These are phyloP conservation scores for Tephrocybe rancida DNA, from an alignment of 768 basidiomycete genomes.

Conservation along the genomic window DNA sequence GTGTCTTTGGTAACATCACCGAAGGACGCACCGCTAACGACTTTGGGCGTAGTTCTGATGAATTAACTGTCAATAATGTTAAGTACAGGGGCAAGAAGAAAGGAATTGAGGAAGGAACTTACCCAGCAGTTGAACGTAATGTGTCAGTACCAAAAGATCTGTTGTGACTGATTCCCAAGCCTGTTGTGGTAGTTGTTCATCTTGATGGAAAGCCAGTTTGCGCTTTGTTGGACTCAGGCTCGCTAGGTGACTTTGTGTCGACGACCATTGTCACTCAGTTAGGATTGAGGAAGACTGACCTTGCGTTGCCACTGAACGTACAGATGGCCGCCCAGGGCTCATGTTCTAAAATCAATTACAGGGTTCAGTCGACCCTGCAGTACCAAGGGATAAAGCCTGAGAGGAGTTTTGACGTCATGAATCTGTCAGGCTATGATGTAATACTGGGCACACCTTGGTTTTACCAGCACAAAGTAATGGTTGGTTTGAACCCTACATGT, in stretches of 20 bases:
- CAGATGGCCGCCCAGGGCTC: not conserved
- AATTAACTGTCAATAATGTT: no score
- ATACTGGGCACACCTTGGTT: constrained; percentile 39
- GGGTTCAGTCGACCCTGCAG: not conserved
- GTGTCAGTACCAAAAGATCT: not conserved
- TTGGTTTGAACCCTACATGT: not conserved
- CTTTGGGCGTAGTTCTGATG: no score
- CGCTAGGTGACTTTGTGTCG: not conserved
- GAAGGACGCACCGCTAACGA: no score
- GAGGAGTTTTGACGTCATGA: constrained; percentile 1
- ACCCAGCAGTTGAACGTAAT: not conserved
- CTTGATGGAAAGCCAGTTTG: not conserved
- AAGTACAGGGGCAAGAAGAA: no score
- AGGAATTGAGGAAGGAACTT: no score
- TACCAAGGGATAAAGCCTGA: not conserved
- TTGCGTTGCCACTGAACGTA: not conserved
- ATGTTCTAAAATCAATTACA: not conserved
- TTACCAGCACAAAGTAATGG: not conserved
- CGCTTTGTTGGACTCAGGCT: not conserved
- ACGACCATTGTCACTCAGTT: not conserved
- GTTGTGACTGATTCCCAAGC: no score
- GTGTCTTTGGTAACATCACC: no score
- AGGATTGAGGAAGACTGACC: not conserved
- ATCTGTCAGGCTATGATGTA: not conserved
- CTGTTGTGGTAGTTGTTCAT: not conserved